Evolutionary conservation across 1,284 basidiomycete species (phyloP), one percentile per base, ranked within the genome.

Genomic region (Rhodotorula sp.): DNA sequence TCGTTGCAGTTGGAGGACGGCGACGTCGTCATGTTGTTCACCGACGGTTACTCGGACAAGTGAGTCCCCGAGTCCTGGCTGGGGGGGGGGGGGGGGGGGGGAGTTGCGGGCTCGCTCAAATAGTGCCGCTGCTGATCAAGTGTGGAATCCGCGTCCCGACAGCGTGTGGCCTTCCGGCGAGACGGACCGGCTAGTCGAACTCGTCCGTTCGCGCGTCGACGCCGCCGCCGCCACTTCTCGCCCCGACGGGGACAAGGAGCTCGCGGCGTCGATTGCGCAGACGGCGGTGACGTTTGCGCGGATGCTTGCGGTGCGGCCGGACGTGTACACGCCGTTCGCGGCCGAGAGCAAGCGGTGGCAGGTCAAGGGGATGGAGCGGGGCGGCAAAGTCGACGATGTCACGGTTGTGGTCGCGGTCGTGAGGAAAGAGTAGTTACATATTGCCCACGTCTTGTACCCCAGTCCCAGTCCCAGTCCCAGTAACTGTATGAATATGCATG

Each of bases 11-110:
- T 78, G 66, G 60, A 77, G 69, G 54, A 76, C 30, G 78, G 77
- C 59, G 76, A 79, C 45, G 74, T 79, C 63, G 73, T 82, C 66
- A 64, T 82, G 37, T 70, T 80, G 33, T 78, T 91, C 87, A 94
- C 92, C 29, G 92, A 95, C 77, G 92, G 92, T 2, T 82, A 93
- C 59, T 87, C 89, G 48, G 93, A 95, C 79, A 95, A 95, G 62
- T 62, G 53, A 42, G 62, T 62, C 8, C 30, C 24, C 56, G 18
- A 33, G n/a, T 20, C 22, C 42, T n/a, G 8, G 12, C n/a, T 29
- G 17, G 6, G 20, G 10, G 45, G 45, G 37, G 2, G 49, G 20
- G 2, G 8, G 77, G 89, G 94, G 33, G 33, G 33, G 33, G 33
- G 33, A 37, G 6, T 33, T 91, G 89, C 76, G 84, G 87, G 12